Evolutionary conservation across 192 early-diverging fungal genomes (phyloP), one percentile per base, ranked within the genome.

Genomic region (Backusella circina): DNA sequence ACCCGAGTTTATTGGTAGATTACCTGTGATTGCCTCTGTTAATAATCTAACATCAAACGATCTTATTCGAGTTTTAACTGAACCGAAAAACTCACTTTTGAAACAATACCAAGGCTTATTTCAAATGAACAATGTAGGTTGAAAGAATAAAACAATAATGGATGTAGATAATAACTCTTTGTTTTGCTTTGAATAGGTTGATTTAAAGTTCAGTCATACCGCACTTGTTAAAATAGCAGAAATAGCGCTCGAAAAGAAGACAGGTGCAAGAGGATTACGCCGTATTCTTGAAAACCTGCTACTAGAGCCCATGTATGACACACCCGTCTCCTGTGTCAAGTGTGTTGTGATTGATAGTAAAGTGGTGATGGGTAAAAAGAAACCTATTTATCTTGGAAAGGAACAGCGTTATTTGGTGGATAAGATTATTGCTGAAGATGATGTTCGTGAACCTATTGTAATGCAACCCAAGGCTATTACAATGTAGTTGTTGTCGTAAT

Each of bases 1-100:
- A 65, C 95, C 95, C 12, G 95, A 96, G 79, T 94, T 96, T 71
- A 90, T 96, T 54, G 94, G 93, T 65, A 86, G 95, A 33, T 74
- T 96, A 32, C 95, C 95, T 8, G 91, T 95, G 30, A 74, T 95
- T 32, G 91, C 95, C 21, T 89, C 86, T 72, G 93, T 95, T 8
- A 90, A 86, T 15, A 88, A 86, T 39, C 80, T 96, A 61, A 78
- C 82, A 57, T 83, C 83, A 13, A 86, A 90, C 8, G 91, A 93
- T 36, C 82, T 95, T 44, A 86, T 92, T 2, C 87, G 93, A 13
- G 90, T 96, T 28, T 79, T 96, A 76, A 90, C 90, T 1, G 93
- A 96, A 77, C 95, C 95, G 10, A 90, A 89, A 65, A 95, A 95
- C 76, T 91, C 93, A 3, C 82, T 96, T 6, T 83, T 94, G 65